Conservation (phyloP, 371 early-diverging fungal genomes). For the Mucor racemosus region DNA sequence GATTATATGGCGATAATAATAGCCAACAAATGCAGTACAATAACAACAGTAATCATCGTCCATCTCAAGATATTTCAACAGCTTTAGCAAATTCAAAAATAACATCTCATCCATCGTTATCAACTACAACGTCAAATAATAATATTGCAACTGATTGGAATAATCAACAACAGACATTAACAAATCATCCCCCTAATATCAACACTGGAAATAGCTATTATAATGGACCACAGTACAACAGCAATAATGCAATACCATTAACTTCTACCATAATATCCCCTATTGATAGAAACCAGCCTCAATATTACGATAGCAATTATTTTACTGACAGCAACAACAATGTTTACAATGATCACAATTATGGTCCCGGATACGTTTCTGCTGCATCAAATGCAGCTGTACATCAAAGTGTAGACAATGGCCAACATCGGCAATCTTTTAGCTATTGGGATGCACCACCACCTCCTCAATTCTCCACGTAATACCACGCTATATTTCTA, state of each 20-base stretch:
- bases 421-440: neutral
- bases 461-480: neutral
- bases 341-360: neutral
- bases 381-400: slow-evolving; percentile 9
- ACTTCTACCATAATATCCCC: neutral
- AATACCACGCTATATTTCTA: neutral
- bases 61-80: neutral
- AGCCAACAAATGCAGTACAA: neutral
- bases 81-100: neutral
- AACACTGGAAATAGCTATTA: neutral
- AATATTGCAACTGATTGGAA: slow-evolving; percentile 1
- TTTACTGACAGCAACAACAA: slow-evolving; percentile 7
- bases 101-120: slow-evolving; percentile 6
- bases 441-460: slow-evolving; percentile 4
- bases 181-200: neutral
- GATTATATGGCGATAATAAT: neutral
- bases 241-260: neutral
- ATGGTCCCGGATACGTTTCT: neutral
- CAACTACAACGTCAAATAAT: slow-evolving; percentile 6
- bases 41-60: neutral
- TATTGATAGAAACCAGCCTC: neutral
- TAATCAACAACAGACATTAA: neutral
- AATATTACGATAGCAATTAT: slow-evolving; percentile 7
- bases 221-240: neutral
- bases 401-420: neutral